A percentile compares a stretch with the other conserved stretches of the same genome.
Evolutionary conservation across 2,329 filamentous ascomycete species (phyloP).

Genomic region (Talaromyces rugulosus): DNA sequence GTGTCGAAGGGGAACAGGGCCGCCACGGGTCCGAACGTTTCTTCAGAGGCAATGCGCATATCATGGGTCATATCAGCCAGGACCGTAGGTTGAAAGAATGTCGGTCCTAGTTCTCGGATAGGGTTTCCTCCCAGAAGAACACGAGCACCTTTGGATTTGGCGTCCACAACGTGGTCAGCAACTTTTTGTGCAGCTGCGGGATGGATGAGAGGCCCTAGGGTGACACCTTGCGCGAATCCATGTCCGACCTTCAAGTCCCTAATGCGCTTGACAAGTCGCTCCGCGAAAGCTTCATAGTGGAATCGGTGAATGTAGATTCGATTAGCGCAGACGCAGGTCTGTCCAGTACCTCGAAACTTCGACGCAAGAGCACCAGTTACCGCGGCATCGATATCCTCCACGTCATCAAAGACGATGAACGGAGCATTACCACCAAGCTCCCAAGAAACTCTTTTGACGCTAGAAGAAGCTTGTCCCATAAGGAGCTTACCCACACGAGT

Average conservation of each 20-base stretch:
- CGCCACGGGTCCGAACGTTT: neutral
- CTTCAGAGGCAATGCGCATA: neutral
- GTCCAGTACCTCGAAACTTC: slow-evolving; percentile 16
- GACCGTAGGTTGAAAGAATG: neutral
- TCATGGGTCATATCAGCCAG: neutral
- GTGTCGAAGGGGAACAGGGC: neutral
- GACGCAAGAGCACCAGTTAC: slow-evolving; percentile 7
- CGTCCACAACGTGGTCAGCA: no score
- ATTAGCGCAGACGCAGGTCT: slow-evolving; percentile 22
- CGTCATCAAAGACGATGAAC: slow-evolving; percentile 40
- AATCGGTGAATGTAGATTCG: slow-evolving; percentile 8
- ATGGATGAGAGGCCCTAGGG: no score
- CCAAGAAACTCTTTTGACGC: no score
- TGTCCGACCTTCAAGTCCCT: no score
- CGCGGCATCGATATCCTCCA: slow-evolving; percentile 33
- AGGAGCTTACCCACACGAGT: slow-evolving; percentile 28
- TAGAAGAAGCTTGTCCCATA: no score
- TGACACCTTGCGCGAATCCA: no score
- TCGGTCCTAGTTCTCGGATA: neutral
- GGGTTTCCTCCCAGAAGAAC: no score
- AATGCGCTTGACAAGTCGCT: no score
- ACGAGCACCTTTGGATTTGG: no score
- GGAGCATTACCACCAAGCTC: slow-evolving; percentile 43
- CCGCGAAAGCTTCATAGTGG: no score
- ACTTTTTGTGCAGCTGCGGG: no score